These are phyloP conservation scores for Haplosporangium sp. DNA, from an alignment of 371 early-diverging fungal genomes.

Conservation along the genomic window DNA sequence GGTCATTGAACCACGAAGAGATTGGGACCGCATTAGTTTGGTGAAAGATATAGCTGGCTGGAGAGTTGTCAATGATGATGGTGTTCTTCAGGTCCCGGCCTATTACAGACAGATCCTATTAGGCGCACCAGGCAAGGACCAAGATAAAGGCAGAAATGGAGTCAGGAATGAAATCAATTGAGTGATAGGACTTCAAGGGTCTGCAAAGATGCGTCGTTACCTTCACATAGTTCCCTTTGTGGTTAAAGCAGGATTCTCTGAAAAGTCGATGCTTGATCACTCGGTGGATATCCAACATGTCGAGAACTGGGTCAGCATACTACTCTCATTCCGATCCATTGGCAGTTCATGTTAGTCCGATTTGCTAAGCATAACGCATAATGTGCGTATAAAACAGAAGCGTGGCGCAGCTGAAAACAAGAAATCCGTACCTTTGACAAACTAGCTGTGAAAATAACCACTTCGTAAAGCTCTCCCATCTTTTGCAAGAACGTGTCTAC, in stretches of 20 bases:
- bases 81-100: conserved; percentile 86
- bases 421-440: conserved; percentile 83
- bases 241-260: conserved; percentile 95
- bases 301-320: conserved; percentile 98
- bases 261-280: conserved; percentile 93
- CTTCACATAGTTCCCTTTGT: conserved; percentile 97
- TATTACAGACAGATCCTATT: conserved; percentile 82
- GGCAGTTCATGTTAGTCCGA: too few species aligned
- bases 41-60: conserved; percentile 94
- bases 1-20: conserved; percentile 97
- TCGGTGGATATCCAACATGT: conserved; percentile 87
- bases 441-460: conserved; percentile 97
- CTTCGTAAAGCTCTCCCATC: conserved; percentile 90
- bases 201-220: conserved; percentile 51
- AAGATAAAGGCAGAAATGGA: neutral
- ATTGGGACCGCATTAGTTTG: conserved; percentile 96
- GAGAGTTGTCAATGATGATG: conserved; percentile 92
- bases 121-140: conserved; percentile 4
- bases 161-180: neutral
- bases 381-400: too few species aligned
- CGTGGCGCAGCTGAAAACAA: too few species aligned
- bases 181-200: neutral
- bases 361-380: conserved; percentile 14
- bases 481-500: conserved; percentile 91
- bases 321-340: conserved; percentile 39